Conservation (phyloP, 176 grass and related monocot genomes). For the Zoysia pacifica region DNA sequence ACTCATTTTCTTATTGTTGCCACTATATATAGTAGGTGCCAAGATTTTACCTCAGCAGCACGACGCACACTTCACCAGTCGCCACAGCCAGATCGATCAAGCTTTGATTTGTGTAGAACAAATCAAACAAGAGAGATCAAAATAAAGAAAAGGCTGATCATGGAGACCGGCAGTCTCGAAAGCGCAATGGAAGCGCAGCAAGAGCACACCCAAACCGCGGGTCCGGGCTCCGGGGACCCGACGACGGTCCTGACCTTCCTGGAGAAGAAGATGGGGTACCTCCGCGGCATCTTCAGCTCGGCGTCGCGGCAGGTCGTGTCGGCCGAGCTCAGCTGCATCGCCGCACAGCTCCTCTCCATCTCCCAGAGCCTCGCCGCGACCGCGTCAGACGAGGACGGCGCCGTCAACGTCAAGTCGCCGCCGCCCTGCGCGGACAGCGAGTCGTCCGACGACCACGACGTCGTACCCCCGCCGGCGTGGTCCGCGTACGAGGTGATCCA, state of each 20-base stretch:
- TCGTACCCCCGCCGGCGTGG: neutral
- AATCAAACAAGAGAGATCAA: neutral
- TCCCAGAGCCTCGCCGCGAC: constrained; percentile 49
- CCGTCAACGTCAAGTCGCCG: neutral
- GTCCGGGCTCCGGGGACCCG: constrained; percentile 19
- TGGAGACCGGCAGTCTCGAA: constrained; percentile 14
- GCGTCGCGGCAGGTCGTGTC: constrained; percentile 67
- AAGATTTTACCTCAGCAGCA: constrained; percentile 11
- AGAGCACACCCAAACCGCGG: neutral
- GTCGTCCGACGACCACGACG: constrained; percentile 15
- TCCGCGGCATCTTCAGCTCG: constrained; percentile 55
- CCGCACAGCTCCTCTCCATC: constrained; percentile 65
- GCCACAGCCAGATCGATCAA: neutral
- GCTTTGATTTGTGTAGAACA: neutral
- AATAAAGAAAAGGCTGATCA: neutral
- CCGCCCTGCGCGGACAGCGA: constrained; percentile 11
- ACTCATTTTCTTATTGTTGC: neutral
- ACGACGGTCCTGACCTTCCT: constrained; percentile 58
- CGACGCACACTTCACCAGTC: neutral
- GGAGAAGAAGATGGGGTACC: constrained; percentile 71
- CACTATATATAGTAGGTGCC: constrained; percentile 29
- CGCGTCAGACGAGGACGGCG: neutral
- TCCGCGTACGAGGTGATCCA: constrained; percentile 68
- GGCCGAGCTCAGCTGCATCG: constrained; percentile 72
- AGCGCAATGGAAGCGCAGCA: neutral